Percentiles rank a stretch among this genome's conserved stretches.
Conservation (phyloP, 768 basidiomycete genomes). For the Austroboletus eburneus region DNA sequence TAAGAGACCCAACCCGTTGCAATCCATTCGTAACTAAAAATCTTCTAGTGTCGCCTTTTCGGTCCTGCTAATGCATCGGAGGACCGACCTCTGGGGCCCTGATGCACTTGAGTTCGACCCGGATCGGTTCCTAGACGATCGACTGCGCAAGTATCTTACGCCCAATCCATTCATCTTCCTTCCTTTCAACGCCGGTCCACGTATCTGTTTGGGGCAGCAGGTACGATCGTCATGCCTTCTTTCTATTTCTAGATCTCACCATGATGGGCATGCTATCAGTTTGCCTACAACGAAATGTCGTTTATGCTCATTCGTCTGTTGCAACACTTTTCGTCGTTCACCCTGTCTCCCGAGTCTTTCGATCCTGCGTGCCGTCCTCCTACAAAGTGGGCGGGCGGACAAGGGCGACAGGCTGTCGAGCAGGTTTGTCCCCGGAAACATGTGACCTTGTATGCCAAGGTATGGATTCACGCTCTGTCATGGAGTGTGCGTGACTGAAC, state of each 20-base stretch:
- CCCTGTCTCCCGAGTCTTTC: conserved; percentile 25
- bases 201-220: conserved; percentile 37
- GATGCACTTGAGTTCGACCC: conserved; percentile 37
- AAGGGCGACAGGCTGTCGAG: conserved; percentile 26
- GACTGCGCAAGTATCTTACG: conserved; percentile 32
- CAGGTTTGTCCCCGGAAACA: conserved; percentile 25
- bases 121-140: conserved; percentile 37
- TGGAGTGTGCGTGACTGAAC: background rate
- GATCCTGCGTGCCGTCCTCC: conserved; percentile 25
- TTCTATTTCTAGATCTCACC: background rate
- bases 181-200: conserved; percentile 40
- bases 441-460: conserved; percentile 35
- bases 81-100: conserved; percentile 36
- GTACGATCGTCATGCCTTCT: conserved; percentile 12
- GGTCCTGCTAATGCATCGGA: conserved; percentile 34
- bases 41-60: conserved; percentile 23
- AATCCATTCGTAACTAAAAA: background rate
- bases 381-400: conserved; percentile 20
- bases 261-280: conserved; percentile 19
- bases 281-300: conserved; percentile 34
- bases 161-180: conserved; percentile 41
- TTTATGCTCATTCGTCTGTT: conserved; percentile 30
- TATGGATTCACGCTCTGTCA: conserved; percentile 14
- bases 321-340: conserved; percentile 25
- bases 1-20: conserved; percentile 1